phyloP scores from a whole-genome alignment of 345 rosid genomes.

The Pugionium dolabratum region DNA sequence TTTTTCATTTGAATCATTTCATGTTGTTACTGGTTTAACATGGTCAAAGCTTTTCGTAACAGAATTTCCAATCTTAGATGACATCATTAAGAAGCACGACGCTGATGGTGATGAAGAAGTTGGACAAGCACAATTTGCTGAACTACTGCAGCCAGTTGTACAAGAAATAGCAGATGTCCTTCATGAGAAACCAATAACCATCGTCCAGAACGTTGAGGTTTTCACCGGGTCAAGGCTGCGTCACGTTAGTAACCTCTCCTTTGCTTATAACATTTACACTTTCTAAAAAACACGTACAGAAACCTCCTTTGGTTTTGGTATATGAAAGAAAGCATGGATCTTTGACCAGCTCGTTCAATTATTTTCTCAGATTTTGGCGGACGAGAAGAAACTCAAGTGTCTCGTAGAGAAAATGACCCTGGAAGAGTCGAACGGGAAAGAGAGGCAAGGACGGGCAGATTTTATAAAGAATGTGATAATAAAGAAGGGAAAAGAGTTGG shows the following conservation, averaged over 20 bases:
- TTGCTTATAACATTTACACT: neutral
- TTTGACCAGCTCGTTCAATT: slow-evolving; percentile 2
- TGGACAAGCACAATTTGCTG: slow-evolving; percentile 91
- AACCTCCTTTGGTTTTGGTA: neutral
- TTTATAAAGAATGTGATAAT: slow-evolving; percentile 52
- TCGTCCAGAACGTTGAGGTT: slow-evolving; percentile 57
- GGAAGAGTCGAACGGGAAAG: slow-evolving; percentile 39
- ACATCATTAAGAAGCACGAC: slow-evolving; percentile 71
- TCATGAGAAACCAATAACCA: slow-evolving; percentile 48
- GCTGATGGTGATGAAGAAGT: slow-evolving; percentile 71
- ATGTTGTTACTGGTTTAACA: slow-evolving; percentile 19
- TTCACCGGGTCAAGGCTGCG: slow-evolving; percentile 62
- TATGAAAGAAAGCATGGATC: neutral
- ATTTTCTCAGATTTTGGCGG: slow-evolving; percentile 55
- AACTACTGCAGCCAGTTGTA: slow-evolving; percentile 68
- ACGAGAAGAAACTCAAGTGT: slow-evolving; percentile 50
- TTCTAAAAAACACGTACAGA: neutral
- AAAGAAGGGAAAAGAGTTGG: slow-evolving; percentile 59
- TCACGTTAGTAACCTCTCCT: slow-evolving; percentile 48
- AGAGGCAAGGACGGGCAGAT: slow-evolving; percentile 31
- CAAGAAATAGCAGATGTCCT: slow-evolving; percentile 74
- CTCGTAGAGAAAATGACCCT: slow-evolving; percentile 44
- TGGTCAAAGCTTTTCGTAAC: slow-evolving; percentile 32
- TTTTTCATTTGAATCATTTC: slow-evolving; percentile 2
- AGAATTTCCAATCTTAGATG: slow-evolving; percentile 66